Conservation (phyloP, 176 grass and related monocot species). For the Zea mays region Zm-B73-REFERENCE-NAM-5.0 NC_050104.1:92592001-92592500, state of each 20-base stretch:
- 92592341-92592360: slow-evolving; percentile 92
- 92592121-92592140: neutral
- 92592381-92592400: slow-evolving; percentile 94
- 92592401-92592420: slow-evolving; percentile 92
- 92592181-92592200: slow-evolving; percentile 85
- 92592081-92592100: slow-evolving; percentile 53
- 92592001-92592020: slow-evolving; percentile 96
- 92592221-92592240: slow-evolving; percentile 94
- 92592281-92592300: slow-evolving; percentile 86
- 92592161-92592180: slow-evolving; percentile 98
- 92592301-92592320: slow-evolving; percentile 87
- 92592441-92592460: slow-evolving; percentile 51
- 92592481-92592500: slow-evolving; percentile 73
- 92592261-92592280: slow-evolving; percentile 72
- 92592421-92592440: slow-evolving; percentile 26
- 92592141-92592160: slow-evolving; percentile 14
- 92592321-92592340: slow-evolving; percentile 88
- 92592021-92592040: slow-evolving; percentile 92
- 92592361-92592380: slow-evolving; percentile 80
- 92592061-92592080: slow-evolving; percentile 92
- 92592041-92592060: slow-evolving; percentile 79
- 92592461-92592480: slow-evolving; percentile 51
- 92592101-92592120: neutral
- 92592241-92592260: slow-evolving; percentile 82
- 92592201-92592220: slow-evolving; percentile 85